Percentiles rank a stretch among this genome's conserved stretches.
These are phyloP conservation scores for Guyanaporus albipodus DNA, from an alignment of 768 basidiomycete species.

Conservation along the genomic window DNA sequence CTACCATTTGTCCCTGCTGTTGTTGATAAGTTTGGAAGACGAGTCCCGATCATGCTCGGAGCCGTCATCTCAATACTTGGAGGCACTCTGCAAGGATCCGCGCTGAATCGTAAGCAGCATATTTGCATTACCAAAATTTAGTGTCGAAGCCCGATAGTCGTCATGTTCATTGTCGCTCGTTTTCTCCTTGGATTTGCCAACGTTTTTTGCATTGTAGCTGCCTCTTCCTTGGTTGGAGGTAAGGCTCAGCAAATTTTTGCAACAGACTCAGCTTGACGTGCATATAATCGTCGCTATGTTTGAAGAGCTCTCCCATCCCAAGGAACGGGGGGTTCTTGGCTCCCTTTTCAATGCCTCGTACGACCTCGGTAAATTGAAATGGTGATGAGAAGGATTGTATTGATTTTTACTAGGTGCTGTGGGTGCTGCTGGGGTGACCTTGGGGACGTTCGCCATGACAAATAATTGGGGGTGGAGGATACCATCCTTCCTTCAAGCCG, in stretches of 20 bases:
- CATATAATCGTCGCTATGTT: neutral
- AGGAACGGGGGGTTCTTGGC: slow-evolving; percentile 16
- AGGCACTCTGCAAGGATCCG: neutral
- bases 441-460: slow-evolving; percentile 58
- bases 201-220: slow-evolving; percentile 1
- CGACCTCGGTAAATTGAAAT: slow-evolving; percentile 8
- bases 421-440: slow-evolving; percentile 48
- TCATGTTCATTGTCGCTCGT: neutral
- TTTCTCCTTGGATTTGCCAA: slow-evolving; percentile 3
- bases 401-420: slow-evolving; percentile 14
- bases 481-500: slow-evolving; percentile 53
- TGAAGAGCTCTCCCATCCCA: slow-evolving; percentile 23
- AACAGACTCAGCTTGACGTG: too few species aligned
- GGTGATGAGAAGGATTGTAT: neutral
- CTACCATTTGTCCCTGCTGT: slow-evolving; percentile 36
- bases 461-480: slow-evolving; percentile 69
- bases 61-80: neutral
- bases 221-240: slow-evolving; percentile 23
- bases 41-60: slow-evolving; percentile 1
- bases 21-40: slow-evolving; percentile 2
- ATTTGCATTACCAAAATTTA: neutral
- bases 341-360: slow-evolving; percentile 10
- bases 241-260: neutral
- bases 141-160: neutral
- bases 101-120: neutral